phyloP scores from a whole-genome alignment of 805 yeast species.

The Sporopachydermia quercuum region DNA sequence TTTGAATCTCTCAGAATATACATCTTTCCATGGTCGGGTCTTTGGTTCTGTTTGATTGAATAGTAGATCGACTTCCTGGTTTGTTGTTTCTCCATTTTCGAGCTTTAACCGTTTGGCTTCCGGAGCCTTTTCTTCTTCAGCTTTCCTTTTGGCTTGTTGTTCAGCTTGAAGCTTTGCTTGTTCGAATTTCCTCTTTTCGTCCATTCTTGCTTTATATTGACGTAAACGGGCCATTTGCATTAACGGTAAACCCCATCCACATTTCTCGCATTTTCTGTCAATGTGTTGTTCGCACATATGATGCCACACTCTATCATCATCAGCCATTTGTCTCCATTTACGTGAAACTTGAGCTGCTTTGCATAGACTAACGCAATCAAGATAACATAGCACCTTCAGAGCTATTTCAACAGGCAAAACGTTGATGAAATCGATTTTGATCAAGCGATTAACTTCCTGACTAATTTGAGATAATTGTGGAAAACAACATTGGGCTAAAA shows the following conservation, averaged over 20 bases:
- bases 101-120: not conserved
- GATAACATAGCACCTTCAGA: constrained; percentile 68
- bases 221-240: constrained; percentile 75
- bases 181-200: constrained; percentile 9
- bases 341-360: constrained; percentile 86
- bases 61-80: not conserved
- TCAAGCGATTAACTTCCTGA: constrained; percentile 61
- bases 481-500: constrained; percentile 82
- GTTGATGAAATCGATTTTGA: constrained; percentile 77
- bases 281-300: constrained; percentile 98
- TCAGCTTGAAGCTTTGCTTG: constrained; percentile 12
- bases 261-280: constrained; percentile 91
- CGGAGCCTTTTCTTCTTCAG: constrained; percentile 5
- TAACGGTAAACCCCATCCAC: constrained; percentile 97
- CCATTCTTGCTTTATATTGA: constrained; percentile 20
- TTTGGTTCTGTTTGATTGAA: constrained; percentile 14
- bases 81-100: not conserved
- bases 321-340: constrained; percentile 80
- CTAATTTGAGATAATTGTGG: constrained; percentile 85
- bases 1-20: constrained; percentile 77
- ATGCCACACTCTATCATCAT: constrained; percentile 96
- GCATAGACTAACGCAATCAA: constrained; percentile 89
- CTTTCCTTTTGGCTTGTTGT: constrained; percentile 13
- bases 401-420: constrained; percentile 79
- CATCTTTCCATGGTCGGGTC: constrained; percentile 90